Percentiles rank a stretch among this genome's conserved stretches.
Conservation (phyloP, 352 stramenopile genomes). For the Phytophthora ohioensis region DNA sequence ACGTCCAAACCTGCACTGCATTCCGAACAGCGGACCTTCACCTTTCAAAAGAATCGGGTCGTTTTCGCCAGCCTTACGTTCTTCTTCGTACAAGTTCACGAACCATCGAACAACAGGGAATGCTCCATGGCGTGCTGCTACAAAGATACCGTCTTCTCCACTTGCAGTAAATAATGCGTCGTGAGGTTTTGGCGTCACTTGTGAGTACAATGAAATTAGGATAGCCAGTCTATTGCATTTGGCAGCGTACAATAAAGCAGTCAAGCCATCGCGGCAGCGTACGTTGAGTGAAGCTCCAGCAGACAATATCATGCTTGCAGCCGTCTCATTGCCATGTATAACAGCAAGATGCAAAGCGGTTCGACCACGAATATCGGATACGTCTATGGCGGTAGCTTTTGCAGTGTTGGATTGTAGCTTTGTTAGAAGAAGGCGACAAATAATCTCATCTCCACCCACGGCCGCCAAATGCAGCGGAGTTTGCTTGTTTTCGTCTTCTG, state of each 20-base stretch:
- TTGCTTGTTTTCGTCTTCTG: conserved; percentile 50
- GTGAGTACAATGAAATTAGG: conserved; percentile 52
- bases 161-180: conserved; percentile 36
- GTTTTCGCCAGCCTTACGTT: background rate
- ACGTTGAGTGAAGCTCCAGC: conserved; percentile 48
- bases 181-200: conserved; percentile 16
- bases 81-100: conserved; percentile 37
- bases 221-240: conserved; percentile 62
- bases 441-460: conserved; percentile 43
- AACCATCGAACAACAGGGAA: conserved; percentile 70
- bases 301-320: conserved; percentile 48
- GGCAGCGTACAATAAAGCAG: conserved; percentile 57
- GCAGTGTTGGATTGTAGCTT: conserved; percentile 27
- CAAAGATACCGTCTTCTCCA: conserved; percentile 58
- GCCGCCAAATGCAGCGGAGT: conserved; percentile 65
- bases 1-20: conserved; percentile 39
- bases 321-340: conserved; percentile 51
- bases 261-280: conserved; percentile 49
- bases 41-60: background rate
- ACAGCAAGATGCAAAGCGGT: conserved; percentile 62
- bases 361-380: conserved; percentile 41
- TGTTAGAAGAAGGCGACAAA: conserved; percentile 53
- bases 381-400: conserved; percentile 42
- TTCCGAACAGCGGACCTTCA: background rate
- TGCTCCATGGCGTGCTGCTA: conserved; percentile 46